A percentile compares a stretch with the other conserved stretches of the same genome.
These are phyloP conservation scores for Venustampulla echinocandica DNA, from an alignment of 495 filamentous ascomycete genomes.

Conservation along the genomic window DNA sequence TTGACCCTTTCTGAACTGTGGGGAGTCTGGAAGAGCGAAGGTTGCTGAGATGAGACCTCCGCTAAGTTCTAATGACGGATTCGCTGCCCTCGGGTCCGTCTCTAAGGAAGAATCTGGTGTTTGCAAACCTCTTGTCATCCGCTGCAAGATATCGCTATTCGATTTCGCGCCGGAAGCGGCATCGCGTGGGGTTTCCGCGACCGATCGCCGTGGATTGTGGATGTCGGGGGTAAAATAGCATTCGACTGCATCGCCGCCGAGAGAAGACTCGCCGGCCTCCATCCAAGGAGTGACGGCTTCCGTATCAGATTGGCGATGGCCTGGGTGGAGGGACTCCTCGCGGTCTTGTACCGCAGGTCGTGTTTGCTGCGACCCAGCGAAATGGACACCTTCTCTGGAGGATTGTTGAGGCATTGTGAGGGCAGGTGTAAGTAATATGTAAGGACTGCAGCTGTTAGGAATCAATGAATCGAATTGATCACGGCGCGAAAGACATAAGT, in stretches of 20 bases:
- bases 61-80: constrained; percentile 62
- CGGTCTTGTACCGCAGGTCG: background rate
- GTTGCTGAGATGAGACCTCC: constrained; percentile 81
- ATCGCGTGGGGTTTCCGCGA: constrained; percentile 35
- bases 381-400: background rate
- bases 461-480: too few relatives aligned
- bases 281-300: constrained; percentile 43
- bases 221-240: constrained; percentile 34
- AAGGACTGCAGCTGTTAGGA: too few relatives aligned
- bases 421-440: too few relatives aligned
- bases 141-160: constrained; percentile 53
- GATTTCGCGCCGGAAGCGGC: constrained; percentile 44
- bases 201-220: constrained; percentile 6
- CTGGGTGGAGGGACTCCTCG: constrained; percentile 18
- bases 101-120: constrained; percentile 45
- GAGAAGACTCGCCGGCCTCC: constrained; percentile 28
- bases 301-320: constrained; percentile 16
- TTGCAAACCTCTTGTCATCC: constrained; percentile 40
- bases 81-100: constrained; percentile 49
- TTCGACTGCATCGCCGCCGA: constrained; percentile 10
- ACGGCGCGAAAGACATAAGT: too few relatives aligned
- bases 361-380: background rate
- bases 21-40: constrained; percentile 72
- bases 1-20: constrained; percentile 55
- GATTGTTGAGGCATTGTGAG: background rate